Evolutionary conservation across 177 flowering plant species (phyloP), one percentile per base, ranked within the genome.

Genomic region (Vitis hybrid): DNA sequence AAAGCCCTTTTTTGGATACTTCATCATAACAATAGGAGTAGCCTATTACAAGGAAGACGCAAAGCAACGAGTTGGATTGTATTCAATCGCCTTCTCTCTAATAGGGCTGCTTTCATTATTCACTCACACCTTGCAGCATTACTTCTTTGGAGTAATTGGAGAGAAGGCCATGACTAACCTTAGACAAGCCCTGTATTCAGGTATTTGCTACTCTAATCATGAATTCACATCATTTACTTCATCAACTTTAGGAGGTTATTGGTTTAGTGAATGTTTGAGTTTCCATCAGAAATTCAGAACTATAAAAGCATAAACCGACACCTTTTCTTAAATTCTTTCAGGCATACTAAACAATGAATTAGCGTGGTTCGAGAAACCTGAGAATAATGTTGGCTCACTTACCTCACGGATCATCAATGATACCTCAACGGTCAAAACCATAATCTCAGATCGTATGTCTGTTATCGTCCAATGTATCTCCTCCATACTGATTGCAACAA

Each of bases 401-500:
- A 86, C 93, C 19, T 85, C 91, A 48, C 67, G 82, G 57, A 82
- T 88, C 67, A 78, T 85, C 73, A 79, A 57, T 68, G 89, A 88
- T 52, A 87, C 95, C 51, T 80, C 92, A 68, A 75, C 82, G 82
- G 80, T 86, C 70, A 88, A 88, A 78, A 79, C 83, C 65, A 80
- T 90, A 52, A 88, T 90, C 39, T 78, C 93, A 1, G 90, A 90
- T 58, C 84, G 85, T 2, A 86, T 89, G 91, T 79, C 93, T 18
- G 84, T 88, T 9, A 89, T 88, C 62, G 90, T 89, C 68, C 95
- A 90, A 75, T 90, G 95, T 81, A 81, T 88, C 59, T 86, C 91
- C 74, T 90, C 93, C 59, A 90, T 90, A 70, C 60, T 86, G 65
- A 90, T 88, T 62, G 95, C 95, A 45, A 90, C 93, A 62, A 49